Base-by-base conservation (phyloP, 140 eudicot genomes). In the Erigeron philadelphicus region DNA sequence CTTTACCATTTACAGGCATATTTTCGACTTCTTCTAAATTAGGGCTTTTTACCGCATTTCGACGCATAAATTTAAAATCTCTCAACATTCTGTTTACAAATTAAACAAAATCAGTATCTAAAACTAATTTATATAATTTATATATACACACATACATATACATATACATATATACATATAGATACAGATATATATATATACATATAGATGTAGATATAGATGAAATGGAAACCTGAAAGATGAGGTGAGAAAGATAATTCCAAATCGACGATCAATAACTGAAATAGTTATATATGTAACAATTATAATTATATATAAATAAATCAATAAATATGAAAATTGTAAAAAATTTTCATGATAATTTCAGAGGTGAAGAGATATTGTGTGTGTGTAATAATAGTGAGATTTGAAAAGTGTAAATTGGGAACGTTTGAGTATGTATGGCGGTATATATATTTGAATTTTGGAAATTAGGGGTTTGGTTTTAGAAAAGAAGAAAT, bases 1-100 rank as follows among this genome's bases (percentile, higher is more conserved):
- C 41, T 58, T 58, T 23, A 23, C 18, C 80, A 77, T 79, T 82
- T 42, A 66, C 61, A 2, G 92, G 96, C 7, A 92, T 80, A 74
- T 92, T 92, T 76, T 92, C 98, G 5, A 79, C 78, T 72, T 89
- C 98, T 31, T 84, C 93, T 0, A 74, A 9, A 19, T 81, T 71
- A 16, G 80, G 11, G 56, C 60, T 84, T 76, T 85, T 84, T 38
- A 84, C 79, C 4, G 88, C 66, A 63, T 81, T 83, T 17, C 91
- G 87, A 40, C 89, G 87, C 73, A 67, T 25, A 64, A 84, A 75
- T 17, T 76, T 90, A 67, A 70, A 76, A 61, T 90, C 96, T 81
- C 95, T 78, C 89, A 88, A 68, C 97, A 91, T 90, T 79, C 97
- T 90, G 72, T 12, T 59, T 13, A 21, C 2, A 21, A 2, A 6